These are phyloP conservation scores for Trametes hirsuta DNA, from an alignment of 1,284 basidiomycete species.

Conservation along the genomic window DNA sequence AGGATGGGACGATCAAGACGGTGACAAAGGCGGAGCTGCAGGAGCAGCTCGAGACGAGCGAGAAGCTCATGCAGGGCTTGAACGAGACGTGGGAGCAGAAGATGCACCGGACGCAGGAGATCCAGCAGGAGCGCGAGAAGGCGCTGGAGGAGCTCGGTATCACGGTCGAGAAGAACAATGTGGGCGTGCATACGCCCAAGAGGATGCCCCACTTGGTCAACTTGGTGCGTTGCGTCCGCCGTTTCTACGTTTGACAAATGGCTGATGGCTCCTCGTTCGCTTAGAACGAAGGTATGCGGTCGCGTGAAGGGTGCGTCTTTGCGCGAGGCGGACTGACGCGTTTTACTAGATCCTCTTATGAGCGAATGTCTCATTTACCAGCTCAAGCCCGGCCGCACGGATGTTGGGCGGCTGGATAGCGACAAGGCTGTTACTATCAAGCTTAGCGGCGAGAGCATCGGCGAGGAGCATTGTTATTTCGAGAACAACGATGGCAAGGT, in stretches of 20 bases:
- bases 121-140: constrained; percentile 95
- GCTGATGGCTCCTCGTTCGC: background rate
- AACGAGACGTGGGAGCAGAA: constrained; percentile 99
- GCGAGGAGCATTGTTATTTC: constrained; percentile 91
- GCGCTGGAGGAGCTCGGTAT: constrained; percentile 97
- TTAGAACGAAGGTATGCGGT: constrained; percentile 80
- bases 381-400: constrained; percentile 81
- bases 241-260: too few species aligned
- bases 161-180: constrained; percentile 93
- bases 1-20: constrained; percentile 92
- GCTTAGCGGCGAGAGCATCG: constrained; percentile 90
- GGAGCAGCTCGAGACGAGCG: constrained; percentile 94
- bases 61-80: constrained; percentile 95
- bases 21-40: constrained; percentile 97
- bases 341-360: constrained; percentile 76
- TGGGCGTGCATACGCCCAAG: constrained; percentile 99
- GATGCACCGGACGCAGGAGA: constrained; percentile 88
- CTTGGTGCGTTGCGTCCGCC: constrained; percentile 58
- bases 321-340: constrained; percentile 19
- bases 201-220: constrained; percentile 97
- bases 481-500: constrained; percentile 89
- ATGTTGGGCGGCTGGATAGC: constrained; percentile 85
- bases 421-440: constrained; percentile 86
- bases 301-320: background rate
- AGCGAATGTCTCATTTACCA: constrained; percentile 95